Conservation (phyloP, 2,329 filamentous ascomycete species). For the Trichoderma koningiopsis region DNA sequence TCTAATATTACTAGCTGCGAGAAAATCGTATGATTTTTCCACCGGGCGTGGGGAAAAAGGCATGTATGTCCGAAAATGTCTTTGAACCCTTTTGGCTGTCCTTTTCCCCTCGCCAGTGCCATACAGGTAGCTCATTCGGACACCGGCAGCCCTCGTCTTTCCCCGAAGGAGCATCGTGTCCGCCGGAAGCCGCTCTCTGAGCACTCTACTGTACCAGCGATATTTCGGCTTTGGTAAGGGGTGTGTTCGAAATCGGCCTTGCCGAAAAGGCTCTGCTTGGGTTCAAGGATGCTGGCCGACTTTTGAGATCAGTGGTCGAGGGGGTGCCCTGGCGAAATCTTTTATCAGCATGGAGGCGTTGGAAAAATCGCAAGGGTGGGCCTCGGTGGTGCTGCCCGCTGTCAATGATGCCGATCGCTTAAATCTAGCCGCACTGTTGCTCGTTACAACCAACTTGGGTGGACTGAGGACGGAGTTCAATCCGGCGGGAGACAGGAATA, state of each 20-base stretch:
- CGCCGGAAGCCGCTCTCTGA: constrained; percentile 4
- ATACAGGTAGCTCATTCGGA: neutral
- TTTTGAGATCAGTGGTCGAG: constrained; percentile 8
- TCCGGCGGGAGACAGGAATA: neutral
- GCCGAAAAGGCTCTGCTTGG: constrained; percentile 10
- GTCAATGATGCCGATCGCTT: constrained; percentile 23
- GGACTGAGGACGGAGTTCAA: neutral
- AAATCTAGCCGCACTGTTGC: constrained; percentile 20
- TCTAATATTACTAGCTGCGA: constrained; percentile 18
- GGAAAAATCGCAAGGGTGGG: neutral
- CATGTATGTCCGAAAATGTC: constrained; percentile 16
- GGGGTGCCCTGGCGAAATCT: neutral
- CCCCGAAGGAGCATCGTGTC: constrained; percentile 13
- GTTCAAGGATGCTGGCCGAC: neutral
- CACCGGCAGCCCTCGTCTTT: constrained; percentile 4
- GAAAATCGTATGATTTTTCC: constrained; percentile 20
- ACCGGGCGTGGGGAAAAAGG: constrained; percentile 5
- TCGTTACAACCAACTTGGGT: constrained; percentile 3
- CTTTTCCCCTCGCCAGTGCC: neutral
- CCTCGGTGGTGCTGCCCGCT: constrained; percentile 19
- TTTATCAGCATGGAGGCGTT: neutral
- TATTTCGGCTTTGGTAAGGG: constrained; percentile 14
- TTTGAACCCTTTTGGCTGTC: neutral
- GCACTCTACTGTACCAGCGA: neutral
- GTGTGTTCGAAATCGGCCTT: constrained; percentile 16